Conservation (phyloP, 257 asterid species). For the Handroanthus guayacan region DNA sequence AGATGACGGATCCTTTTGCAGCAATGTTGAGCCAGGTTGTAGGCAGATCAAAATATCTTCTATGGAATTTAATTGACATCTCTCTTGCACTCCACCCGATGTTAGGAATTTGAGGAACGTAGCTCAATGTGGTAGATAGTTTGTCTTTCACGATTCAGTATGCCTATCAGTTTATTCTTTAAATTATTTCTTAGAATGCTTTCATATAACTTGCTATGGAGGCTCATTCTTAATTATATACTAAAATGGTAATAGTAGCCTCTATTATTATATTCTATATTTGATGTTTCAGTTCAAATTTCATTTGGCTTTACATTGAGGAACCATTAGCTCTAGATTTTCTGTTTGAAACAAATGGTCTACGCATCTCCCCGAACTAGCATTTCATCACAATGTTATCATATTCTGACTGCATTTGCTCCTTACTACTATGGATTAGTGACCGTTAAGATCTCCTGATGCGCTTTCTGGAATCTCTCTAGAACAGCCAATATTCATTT, state of each 20-base stretch:
- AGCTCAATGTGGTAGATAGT: too few relatives aligned
- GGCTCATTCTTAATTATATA: background rate
- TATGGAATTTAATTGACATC: too few relatives aligned
- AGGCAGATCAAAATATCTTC: too few relatives aligned
- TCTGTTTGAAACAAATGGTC: background rate
- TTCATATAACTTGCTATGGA: background rate
- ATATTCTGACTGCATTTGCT: background rate
- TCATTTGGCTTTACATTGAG: background rate
- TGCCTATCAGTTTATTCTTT: too few relatives aligned
- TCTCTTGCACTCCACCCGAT: too few relatives aligned
- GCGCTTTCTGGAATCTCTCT: background rate
- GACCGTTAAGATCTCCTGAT: background rate
- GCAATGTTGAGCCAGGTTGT: too few relatives aligned
- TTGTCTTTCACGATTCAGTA: too few relatives aligned
- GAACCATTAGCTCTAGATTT: background rate
- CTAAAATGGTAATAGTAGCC: background rate
- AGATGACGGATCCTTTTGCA: too few relatives aligned
- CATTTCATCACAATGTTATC: background rate
- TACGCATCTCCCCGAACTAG: background rate
- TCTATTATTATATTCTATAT: background rate
- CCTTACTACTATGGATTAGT: background rate
- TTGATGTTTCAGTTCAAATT: background rate
- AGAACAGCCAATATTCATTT: too few relatives aligned
- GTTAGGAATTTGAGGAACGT: too few relatives aligned
- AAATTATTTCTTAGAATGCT: too few relatives aligned